Evolutionary conservation across 441 rosid genomes (phyloP).

Genomic region (Gossypium schwendimanii): DNA sequence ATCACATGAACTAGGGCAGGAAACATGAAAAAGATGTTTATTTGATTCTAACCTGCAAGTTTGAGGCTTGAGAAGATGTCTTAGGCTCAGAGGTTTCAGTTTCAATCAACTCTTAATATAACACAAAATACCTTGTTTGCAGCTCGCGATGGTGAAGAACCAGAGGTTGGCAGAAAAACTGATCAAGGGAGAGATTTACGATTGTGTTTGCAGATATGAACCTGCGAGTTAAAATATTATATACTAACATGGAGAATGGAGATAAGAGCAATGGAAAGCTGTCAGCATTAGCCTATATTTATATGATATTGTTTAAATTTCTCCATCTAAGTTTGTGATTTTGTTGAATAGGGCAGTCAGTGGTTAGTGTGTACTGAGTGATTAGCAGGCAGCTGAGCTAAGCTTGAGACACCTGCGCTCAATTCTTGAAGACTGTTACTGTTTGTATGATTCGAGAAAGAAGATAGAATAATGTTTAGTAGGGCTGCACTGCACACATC

Average conservation of each 20-base stretch:
- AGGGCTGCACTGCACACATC: no score
- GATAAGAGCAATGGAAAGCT: background rate
- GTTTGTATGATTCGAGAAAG: background rate
- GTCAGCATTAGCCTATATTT: background rate
- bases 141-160: slow-evolving; percentile 99
- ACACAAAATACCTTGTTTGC: slow-evolving; percentile 24
- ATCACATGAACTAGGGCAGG: no score
- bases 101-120: background rate
- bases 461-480: no score
- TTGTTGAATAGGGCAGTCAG: background rate
- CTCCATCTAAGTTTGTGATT: background rate
- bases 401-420: background rate
- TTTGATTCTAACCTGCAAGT: no score
- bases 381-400: background rate
- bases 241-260: background rate
- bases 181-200: slow-evolving; percentile 70
- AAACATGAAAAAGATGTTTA: no score
- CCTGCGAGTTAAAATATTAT: slow-evolving; percentile 27
- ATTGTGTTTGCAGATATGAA: slow-evolving; percentile 92
- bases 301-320: background rate
- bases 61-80: no score
- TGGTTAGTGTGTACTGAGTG: background rate
- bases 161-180: slow-evolving; percentile 93
- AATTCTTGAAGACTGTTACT: background rate
- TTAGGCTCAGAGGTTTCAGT: no score